Base-by-base conservation (phyloP, 1,139 yeast species). In the Kodamaea derodonti region DNA sequence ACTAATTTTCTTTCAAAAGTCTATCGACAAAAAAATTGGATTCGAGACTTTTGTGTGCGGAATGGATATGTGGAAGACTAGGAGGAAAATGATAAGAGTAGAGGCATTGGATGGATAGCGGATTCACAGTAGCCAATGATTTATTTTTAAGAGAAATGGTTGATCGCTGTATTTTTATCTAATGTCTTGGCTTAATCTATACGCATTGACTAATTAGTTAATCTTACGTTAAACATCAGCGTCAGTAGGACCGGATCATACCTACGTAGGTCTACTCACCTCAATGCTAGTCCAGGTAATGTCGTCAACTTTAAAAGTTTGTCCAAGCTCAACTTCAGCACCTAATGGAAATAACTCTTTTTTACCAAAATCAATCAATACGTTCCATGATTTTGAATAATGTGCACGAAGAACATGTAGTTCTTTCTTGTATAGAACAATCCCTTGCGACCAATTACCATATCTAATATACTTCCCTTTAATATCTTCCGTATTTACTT, bases 371-470 rank as follows among this genome's bases (percentile, higher is more conserved):
- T 49, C 52, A 33, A 65, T 59, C 18, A 56, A 35, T 22, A 42
- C 39, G 9, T 38, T 43, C 70, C 71, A 65, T 11, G 34, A 13
- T 1, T 34, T 35, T 0, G 44, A 48, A 30, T 53, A 42, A 33
- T 41, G 48, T 2, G 55, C 49, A 31, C 72, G 46, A n/a, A 58
- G 43, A 2, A 62, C 64, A 34, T 61, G 58, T 27, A 64, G 39
- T 10, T 40, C 36, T 18, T 36, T 36, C 27, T 31, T 34, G 39
- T 70, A 64, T 52, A 69, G 64, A 14, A 74, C 39, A 13, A 74
- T 42, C 2, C 80, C 82, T 49, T 77, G 81, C 2, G 61, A 50
- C 79, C 80, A 77, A 37, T 66, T 67, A 7, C 82, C 84, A 16
- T 72, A 60, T 26, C 65, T 54, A 13, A 77, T 58, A 17, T 72